A percentile compares a stretch with the other conserved stretches of the same genome.
Conservation (phyloP, 306 rosid species). For the Fagus sylvatica region DNA sequence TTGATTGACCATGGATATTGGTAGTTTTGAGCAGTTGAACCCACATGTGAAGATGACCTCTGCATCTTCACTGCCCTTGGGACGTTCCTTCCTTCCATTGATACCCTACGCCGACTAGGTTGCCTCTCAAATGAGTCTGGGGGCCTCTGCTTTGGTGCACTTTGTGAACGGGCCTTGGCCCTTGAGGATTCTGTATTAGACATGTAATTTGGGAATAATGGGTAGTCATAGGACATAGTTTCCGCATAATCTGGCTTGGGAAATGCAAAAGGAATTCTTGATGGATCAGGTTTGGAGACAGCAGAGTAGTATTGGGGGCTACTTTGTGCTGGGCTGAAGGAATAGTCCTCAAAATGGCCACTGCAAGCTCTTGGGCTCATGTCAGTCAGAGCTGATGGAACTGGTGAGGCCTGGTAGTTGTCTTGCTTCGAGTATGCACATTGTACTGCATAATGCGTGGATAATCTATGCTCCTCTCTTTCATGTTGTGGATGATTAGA, state of each 20-base stretch:
- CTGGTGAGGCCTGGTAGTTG: conserved; percentile 56
- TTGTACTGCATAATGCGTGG: conserved; percentile 37
- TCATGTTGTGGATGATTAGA: conserved; percentile 35
- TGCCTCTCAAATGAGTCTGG: conserved; percentile 78
- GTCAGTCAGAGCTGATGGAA: conserved; percentile 60
- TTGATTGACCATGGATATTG: conserved; percentile 76
- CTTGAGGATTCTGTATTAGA: conserved; percentile 87
- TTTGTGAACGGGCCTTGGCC: conserved; percentile 84
- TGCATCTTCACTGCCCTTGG: conserved; percentile 91
- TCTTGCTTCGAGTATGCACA: conserved; percentile 51
- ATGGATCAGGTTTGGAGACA: conserved; percentile 43
- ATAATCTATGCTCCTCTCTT: conserved; percentile 28
- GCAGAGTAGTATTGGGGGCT: conserved; percentile 76
- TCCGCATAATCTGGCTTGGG: conserved; percentile 62
- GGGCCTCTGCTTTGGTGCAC: conserved; percentile 90
- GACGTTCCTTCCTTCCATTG: conserved; percentile 76
- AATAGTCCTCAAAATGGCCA: conserved; percentile 71
- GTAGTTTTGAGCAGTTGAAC: conserved; percentile 58
- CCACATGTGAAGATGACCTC: conserved; percentile 85
- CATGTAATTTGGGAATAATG: conserved; percentile 83
- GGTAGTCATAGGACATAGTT: conserved; percentile 57
- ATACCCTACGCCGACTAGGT: conserved; percentile 62
- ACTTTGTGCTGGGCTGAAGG: conserved; percentile 58
- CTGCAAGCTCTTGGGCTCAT: conserved; percentile 70
- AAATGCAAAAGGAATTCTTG: conserved; percentile 57